These are phyloP conservation scores for Rhynchospora pubera DNA, from an alignment of 176 grass and related monocot genomes.

Conservation along the genomic window DNA sequence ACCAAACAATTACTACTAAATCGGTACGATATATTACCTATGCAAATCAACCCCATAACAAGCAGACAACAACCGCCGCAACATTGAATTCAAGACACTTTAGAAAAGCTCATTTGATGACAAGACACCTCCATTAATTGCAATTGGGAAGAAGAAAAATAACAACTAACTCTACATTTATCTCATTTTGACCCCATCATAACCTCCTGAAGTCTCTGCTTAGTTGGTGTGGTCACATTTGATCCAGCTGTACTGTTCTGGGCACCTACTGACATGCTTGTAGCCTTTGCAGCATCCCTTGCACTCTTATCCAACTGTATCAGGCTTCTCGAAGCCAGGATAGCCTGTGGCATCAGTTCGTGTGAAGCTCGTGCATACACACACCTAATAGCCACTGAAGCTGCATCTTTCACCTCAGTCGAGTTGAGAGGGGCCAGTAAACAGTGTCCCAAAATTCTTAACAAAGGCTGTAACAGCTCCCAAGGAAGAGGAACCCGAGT, in stretches of 20 bases:
- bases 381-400: conserved; percentile 51
- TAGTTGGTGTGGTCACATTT: conserved; percentile 81
- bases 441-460: conserved; percentile 91
- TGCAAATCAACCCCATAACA: neutral
- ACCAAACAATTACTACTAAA: neutral
- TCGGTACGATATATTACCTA: neutral
- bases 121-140: neutral
- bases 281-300: conserved; percentile 37
- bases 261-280: conserved; percentile 17
- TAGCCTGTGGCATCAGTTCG: conserved; percentile 78
- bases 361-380: conserved; percentile 86
- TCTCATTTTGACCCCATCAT: conserved; percentile 58
- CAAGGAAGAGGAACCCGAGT: conserved; percentile 76
- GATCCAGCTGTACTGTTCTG: conserved; percentile 52
- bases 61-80: neutral
- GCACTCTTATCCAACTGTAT: conserved; percentile 88
- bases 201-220: conserved; percentile 61
- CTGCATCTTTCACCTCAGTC: conserved; percentile 58
- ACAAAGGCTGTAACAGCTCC: conserved; percentile 86
- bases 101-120: conserved; percentile 3
- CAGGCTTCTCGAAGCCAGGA: conserved; percentile 79
- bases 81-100: neutral
- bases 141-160: neutral
- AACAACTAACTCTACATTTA: conserved; percentile 11
- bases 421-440: conserved; percentile 73